Base-by-base conservation (phyloP, 495 filamentous ascomycete genomes). In the Aspergillus hancockii region DNA sequence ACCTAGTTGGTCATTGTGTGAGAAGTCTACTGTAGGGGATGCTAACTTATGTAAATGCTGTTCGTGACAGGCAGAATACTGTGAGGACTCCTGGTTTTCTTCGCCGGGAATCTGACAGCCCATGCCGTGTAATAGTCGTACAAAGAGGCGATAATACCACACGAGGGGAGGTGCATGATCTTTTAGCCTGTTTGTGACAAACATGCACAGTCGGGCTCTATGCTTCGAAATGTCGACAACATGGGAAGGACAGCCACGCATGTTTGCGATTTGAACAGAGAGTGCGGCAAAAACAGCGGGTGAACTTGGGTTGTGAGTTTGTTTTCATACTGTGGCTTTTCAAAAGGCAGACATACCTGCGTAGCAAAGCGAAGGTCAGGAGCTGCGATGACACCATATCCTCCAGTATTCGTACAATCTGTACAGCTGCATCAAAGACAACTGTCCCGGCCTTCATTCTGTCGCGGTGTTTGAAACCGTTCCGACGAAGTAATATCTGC, bases 201-300 rank as follows among this genome's bases (percentile, higher is more conserved):
- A 25, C 66, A 69, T 66, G 46, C 66, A 69, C 19, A 69, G 58
- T 16, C 56, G 66, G 3, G 63, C 66, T 28, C 66, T 40, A 43
- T 69, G 55, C 18, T 60, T 54, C 8, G 66, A 66, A 36, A 66
- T 54, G 30, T 60, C 55, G 31, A 51, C 56, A 12, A 64, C 31
- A 6, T 62, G 58, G 1, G 55, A 9, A 22, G 60, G 25, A 0
- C 60, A 55, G 21, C 52, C 40, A 38, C 51, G 50, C 19, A 69
- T 66, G 38, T 69, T 64, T 31, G 53, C 51, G 4, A 67, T 67
- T 18, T 64, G 43, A 40, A 67, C 56, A 21, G 58, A 55, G n/a
- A 67, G 58, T 10, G 61, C 58, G 0, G 65, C 57, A 14, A 67
- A 46, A 18, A 58, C 49, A 14, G 62, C 41, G 0, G 65, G 62